Evolutionary conservation across 805 yeast species (phyloP).

Genomic region (Starmerella bacillaris): DNA sequence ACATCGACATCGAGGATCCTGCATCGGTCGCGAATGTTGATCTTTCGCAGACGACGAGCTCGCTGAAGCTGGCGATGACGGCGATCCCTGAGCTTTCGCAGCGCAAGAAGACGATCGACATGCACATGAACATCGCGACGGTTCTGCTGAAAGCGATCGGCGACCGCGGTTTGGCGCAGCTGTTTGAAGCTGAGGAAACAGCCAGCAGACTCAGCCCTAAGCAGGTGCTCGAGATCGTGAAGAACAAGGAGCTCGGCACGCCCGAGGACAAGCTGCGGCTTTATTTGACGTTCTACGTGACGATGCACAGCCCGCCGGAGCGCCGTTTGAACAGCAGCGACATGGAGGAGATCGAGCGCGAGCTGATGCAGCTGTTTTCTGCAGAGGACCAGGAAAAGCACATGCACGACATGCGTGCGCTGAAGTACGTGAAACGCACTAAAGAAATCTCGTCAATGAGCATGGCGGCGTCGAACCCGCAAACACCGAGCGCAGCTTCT

Average conservation of each 20-base stretch:
- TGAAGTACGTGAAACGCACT: slow-evolving; percentile 58
- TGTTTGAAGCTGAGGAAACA: slow-evolving; percentile 86
- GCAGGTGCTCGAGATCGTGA: slow-evolving; percentile 34
- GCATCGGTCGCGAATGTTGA: slow-evolving; percentile 31
- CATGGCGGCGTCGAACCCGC: slow-evolving; percentile 20
- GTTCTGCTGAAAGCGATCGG: slow-evolving; percentile 67
- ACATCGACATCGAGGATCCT: slow-evolving; percentile 51
- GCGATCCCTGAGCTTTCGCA: slow-evolving; percentile 84
- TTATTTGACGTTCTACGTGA: slow-evolving; percentile 50
- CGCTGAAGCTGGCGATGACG: slow-evolving; percentile 61
- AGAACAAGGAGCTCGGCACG: slow-evolving; percentile 41
- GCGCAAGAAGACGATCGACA: slow-evolving; percentile 72
- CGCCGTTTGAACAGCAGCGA: slow-evolving; percentile 28
- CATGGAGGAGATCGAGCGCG: slow-evolving; percentile 45
- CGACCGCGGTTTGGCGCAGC: slow-evolving; percentile 70
- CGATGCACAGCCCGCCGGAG: slow-evolving; percentile 23
- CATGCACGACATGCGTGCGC: slow-evolving; percentile 26
- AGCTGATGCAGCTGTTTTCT: slow-evolving; percentile 24
- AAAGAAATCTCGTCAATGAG: slow-evolving; percentile 51
- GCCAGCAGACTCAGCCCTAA: slow-evolving; percentile 32
- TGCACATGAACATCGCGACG: slow-evolving; percentile 91
- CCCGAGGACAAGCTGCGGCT: slow-evolving; percentile 68
- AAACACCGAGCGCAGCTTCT: slow-evolving; percentile 13
- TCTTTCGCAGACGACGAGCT: slow-evolving; percentile 72
- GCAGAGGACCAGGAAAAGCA: neutral